Base-by-base conservation (phyloP, 2,329 filamentous ascomycete species). In the Dothidotthia symphoricarpi region DNA sequence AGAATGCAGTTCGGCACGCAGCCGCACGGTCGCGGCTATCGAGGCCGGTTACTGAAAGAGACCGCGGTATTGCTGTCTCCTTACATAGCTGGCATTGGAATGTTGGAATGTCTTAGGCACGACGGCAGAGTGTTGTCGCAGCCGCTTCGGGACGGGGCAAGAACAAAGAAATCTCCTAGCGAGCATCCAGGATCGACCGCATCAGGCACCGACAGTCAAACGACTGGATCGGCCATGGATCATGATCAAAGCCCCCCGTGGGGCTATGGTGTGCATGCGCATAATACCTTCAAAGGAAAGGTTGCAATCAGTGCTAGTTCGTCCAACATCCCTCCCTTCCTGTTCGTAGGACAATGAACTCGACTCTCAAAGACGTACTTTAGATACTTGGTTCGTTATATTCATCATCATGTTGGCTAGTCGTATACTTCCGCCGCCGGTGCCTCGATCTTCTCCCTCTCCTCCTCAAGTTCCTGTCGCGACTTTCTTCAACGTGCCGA, bases 251-350 rank as follows among this genome's bases (percentile, higher is more conserved):
- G 52, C 48, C 47, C 43, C 39, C 42, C 43, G n/a, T n/a, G n/a
- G n/a, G 33, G 37, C 25, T 42, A 22, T 22, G 19, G 19, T 5
- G 19, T 37, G 41, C 33, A 45, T 43, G 40, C 45, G 46, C 55
- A 63, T 60, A 57, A 59, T 57, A 57, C 39, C 41, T 49, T 62
- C 58, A 65, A 66, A 65, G 61, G n/a, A n/a, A 53, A 55, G 30
- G 42, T 43, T 41, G 44, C 41, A 41, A 49, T 47, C 41, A 48
- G 48, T 36, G 43, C 41, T 46, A 34, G 43, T 39, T 54, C 49
- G 38, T 57, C 50, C 47, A 41, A 53, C 46, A 42, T 42, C 43
- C 43, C 50, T 53, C 40, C 53, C 46, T 55, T 55, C 47, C 49
- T 54, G 41, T 57, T 45, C 49, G 57, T 34, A 34, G 54, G 53